These are phyloP conservation scores for Heliamphora exappendiculata DNA, from an alignment of 148 eudicot genomes.

Conservation along the genomic window DNA sequence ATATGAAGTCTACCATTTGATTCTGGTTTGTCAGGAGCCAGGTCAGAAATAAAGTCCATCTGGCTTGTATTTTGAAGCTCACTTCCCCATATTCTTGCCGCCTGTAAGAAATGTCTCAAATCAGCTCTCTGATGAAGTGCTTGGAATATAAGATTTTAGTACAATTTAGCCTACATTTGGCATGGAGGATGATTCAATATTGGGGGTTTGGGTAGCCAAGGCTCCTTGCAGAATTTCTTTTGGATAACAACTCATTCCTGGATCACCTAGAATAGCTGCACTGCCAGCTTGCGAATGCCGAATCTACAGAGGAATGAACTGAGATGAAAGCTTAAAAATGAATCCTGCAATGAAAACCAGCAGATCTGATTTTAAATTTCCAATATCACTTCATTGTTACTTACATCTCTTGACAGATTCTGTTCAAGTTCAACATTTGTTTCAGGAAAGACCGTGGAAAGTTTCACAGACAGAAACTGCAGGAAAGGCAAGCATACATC, in stretches of 20 bases:
- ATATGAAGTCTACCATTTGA: not conserved
- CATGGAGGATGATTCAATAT: not conserved
- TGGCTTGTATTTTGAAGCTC: not conserved
- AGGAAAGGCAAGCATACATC: not conserved
- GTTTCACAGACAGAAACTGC: slow-evolving; percentile 14
- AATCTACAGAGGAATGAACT: slow-evolving; percentile 9
- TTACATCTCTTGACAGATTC: slow-evolving; percentile 11
- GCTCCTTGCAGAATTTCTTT: slow-evolving; percentile 1
- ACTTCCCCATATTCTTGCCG: not conserved
- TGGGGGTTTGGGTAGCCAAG: not conserved
- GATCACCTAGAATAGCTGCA: slow-evolving; percentile 7
- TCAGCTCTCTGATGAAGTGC: not conserved
- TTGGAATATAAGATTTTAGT: not conserved
- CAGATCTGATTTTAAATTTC: not conserved
- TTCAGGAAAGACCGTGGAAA: slow-evolving; percentile 13
- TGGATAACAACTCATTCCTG: not conserved
- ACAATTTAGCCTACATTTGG: not conserved
- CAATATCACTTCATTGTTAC: not conserved
- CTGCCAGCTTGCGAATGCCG: slow-evolving; percentile 8
- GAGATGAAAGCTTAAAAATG: not conserved
- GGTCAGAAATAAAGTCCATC: slow-evolving; percentile 1
- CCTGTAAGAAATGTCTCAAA: not conserved
- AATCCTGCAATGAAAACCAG: not conserved
- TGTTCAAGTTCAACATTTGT: slow-evolving; percentile 2
- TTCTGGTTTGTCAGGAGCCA: not conserved